Evolutionary conservation across 768 basidiomycete genomes (phyloP).

Genomic region (Kwoniella bestiolae): DNA sequence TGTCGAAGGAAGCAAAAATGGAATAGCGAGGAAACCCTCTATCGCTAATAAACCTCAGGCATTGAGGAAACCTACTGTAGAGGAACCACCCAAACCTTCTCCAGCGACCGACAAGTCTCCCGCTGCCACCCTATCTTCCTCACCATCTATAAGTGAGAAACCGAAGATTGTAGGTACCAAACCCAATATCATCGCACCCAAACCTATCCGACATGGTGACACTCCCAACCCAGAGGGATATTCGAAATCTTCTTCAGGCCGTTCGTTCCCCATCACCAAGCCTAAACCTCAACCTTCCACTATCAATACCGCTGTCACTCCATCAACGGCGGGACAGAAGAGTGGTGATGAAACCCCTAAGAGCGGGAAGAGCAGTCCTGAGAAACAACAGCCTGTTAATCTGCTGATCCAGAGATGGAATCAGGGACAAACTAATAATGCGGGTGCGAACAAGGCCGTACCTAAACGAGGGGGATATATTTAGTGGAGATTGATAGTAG

Average conservation of each 20-base stretch:
- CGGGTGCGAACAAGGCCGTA: slow-evolving; percentile 10
- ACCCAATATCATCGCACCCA: slow-evolving; percentile 11
- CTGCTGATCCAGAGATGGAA: slow-evolving; percentile 55
- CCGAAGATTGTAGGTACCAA: slow-evolving; percentile 11
- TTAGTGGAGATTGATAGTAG: not conserved
- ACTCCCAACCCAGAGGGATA: slow-evolving; percentile 25
- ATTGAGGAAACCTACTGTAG: slow-evolving; percentile 30
- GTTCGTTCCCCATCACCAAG: slow-evolving; percentile 43
- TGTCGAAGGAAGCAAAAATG: slow-evolving; percentile 3
- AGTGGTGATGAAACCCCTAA: not conserved
- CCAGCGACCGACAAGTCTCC: slow-evolving; percentile 3
- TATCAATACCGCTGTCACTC: not conserved
- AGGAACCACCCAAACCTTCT: not conserved
- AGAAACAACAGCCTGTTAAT: slow-evolving; percentile 52
- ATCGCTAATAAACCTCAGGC: slow-evolving; percentile 27
- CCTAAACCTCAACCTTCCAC: slow-evolving; percentile 18
- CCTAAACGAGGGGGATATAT: slow-evolving; percentile 29
- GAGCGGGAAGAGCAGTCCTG: slow-evolving; percentile 34
- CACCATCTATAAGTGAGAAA: not conserved
- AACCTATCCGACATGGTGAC: slow-evolving; percentile 26
- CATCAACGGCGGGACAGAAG: not conserved
- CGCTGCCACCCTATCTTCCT: not conserved
- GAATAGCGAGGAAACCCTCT: slow-evolving; percentile 43
- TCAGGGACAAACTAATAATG: slow-evolving; percentile 34
- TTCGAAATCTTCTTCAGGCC: slow-evolving; percentile 38